A percentile compares a stretch with the other conserved stretches of the same genome.
Conservation (phyloP, 768 basidiomycete genomes). For the Auriscalpium microsporum region DNA sequence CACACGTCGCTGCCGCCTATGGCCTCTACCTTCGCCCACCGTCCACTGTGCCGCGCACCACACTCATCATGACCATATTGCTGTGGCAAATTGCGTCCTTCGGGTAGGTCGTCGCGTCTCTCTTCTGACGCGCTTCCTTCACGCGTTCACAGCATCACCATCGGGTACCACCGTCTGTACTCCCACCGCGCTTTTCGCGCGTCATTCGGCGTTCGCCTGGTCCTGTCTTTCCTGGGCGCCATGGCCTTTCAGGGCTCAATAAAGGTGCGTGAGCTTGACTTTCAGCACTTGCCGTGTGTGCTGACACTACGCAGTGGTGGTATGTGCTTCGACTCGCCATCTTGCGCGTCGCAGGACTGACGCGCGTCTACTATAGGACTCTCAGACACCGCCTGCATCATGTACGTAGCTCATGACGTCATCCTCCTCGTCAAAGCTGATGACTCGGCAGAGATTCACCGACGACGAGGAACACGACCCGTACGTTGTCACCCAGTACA, state of each 20-base stretch:
- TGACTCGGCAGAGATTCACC: slow-evolving; percentile 46
- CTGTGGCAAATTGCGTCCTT: slow-evolving; percentile 67
- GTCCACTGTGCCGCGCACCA: slow-evolving; percentile 32
- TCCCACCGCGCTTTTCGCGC: slow-evolving; percentile 68
- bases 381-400: slow-evolving; percentile 71
- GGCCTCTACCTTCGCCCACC: slow-evolving; percentile 47
- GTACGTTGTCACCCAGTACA: slow-evolving; percentile 21
- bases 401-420: slow-evolving; percentile 28
- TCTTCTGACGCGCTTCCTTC: background rate
- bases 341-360: slow-evolving; percentile 29
- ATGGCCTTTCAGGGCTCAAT: slow-evolving; percentile 76
- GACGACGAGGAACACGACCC: slow-evolving; percentile 63
- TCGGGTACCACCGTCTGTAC: slow-evolving; percentile 75
- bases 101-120: slow-evolving; percentile 37
- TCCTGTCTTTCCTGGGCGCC: slow-evolving; percentile 58
- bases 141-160: slow-evolving; percentile 42
- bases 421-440: background rate
- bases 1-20: slow-evolving; percentile 48
- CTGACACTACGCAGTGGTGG: slow-evolving; percentile 10
- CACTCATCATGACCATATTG: slow-evolving; percentile 43
- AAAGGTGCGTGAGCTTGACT: slow-evolving; percentile 35
- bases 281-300: background rate
- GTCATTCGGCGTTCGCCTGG: slow-evolving; percentile 40
- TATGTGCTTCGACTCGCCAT: background rate
- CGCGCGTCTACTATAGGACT: slow-evolving; percentile 47